These are phyloP conservation scores for Nicotiana undulata DNA, from an alignment of 257 asterid genomes.

Conservation along the genomic window DNA sequence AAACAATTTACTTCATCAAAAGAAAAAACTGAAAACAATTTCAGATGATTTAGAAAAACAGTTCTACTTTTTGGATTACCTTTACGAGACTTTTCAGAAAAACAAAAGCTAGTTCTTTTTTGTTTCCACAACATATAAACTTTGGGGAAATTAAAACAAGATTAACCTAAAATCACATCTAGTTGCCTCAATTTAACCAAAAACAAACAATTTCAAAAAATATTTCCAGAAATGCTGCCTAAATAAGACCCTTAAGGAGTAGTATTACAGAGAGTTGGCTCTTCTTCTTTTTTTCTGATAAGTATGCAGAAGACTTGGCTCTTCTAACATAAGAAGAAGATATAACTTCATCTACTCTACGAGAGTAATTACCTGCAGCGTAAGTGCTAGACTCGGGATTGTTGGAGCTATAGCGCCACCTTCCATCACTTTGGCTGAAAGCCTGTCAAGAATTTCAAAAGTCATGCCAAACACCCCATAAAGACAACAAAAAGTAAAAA, in stretches of 20 bases:
- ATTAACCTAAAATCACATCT: neutral
- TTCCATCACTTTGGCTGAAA: constrained; percentile 98
- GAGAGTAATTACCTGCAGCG: constrained; percentile 68
- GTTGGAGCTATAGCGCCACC: constrained; percentile 83
- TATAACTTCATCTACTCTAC: neutral
- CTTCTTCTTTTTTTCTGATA: too few relatives aligned
- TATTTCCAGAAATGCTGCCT: neutral
- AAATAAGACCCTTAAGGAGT: neutral
- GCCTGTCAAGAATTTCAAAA: constrained; percentile 42
- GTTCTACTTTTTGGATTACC: neutral
- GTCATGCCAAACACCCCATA: constrained; percentile 5
- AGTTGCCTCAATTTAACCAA: neutral
- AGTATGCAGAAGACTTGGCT: neutral
- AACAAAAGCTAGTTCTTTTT: neutral
- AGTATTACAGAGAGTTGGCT: neutral
- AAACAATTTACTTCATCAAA: neutral
- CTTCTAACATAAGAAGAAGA: neutral
- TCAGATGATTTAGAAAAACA: neutral
- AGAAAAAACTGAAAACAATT: neutral
- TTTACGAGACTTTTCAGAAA: neutral
- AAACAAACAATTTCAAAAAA: neutral
- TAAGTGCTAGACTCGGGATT: constrained; percentile 78
- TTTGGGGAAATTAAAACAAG: neutral
- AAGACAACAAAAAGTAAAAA: neutral
- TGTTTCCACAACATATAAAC: neutral